Evolutionary conservation across 495 filamentous ascomycete genomes (phyloP), one percentile per base, ranked within the genome.

Genomic region (Platismatia glauca): DNA sequence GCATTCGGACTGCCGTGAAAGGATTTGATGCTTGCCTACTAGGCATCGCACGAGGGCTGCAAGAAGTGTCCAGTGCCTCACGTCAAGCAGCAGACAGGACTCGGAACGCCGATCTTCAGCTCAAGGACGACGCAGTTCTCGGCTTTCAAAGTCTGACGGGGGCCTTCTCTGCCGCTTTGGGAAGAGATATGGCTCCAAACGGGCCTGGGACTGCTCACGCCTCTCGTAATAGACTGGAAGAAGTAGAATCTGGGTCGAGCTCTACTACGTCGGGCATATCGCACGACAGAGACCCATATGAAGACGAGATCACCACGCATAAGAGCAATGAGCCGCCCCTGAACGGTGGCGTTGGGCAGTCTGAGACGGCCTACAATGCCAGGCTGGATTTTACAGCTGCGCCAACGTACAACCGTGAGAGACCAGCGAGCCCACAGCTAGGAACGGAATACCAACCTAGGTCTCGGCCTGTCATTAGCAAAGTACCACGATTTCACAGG

Each of bases 61-160:
- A 75, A 37, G 77, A 78, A 59, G 66, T 76, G n/a, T 73, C 79
- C 37, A 68, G 68, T 52, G 71, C 71, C 41, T 72, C 75, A 57
- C 71, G 69, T 22, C 74, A 73, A 55, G 71, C 74, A 22, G 71
- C 74, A 41, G 71, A 75, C 48, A 67, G 67, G 55, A 73, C 74
- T 18, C 69, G 75, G 24, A 70, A 73, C 34, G 70, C 73, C 13
- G 75, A 78, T 43, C 66, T 73, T 33, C 75, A 76, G 37, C 69
- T 76, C 31, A 70, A 80, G 41, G 76, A 79, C 43, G 71, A 70
- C 31, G 69, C 78, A 7, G 71, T 76, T 0, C 72, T 77, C 38
- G 73, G 72, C 52, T 67, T 83, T 44, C 74, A 72, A 41, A 70
- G 69, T 46, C 71, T 83, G 65, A 78, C 78, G 22, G 70, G 71